Percentiles rank a stretch among this genome's conserved stretches.
Conservation (phyloP, 169 alveolate genomes). For the Cryptosporidium sp. region DNA sequence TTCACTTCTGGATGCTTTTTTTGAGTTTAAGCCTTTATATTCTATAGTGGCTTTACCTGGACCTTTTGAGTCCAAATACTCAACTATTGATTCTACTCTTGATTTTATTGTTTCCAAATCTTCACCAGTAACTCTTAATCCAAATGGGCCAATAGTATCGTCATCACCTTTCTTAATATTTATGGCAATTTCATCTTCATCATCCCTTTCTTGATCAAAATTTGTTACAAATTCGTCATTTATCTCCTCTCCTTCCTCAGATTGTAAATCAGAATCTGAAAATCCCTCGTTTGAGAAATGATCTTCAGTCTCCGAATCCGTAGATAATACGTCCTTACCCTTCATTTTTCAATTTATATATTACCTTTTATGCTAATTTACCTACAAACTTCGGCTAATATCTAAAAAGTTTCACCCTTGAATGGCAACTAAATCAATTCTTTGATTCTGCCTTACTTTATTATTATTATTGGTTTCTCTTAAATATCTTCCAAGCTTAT, state of each 20-base stretch:
- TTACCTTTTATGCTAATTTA: not conserved
- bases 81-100: constrained; percentile 83
- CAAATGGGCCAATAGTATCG: constrained; percentile 78
- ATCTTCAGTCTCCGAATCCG: constrained; percentile 38
- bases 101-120: constrained; percentile 82
- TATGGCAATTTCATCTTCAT: constrained; percentile 77
- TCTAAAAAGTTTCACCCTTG: not conserved
- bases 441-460: not conserved
- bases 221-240: constrained; percentile 53
- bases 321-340: constrained; percentile 43
- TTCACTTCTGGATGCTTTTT: constrained; percentile 74
- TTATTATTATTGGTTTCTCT: not conserved
- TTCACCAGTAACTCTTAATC: constrained; percentile 85
- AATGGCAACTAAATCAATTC: not conserved
- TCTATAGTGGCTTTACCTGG: constrained; percentile 55
- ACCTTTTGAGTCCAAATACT: constrained; percentile 78
- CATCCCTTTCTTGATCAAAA: constrained; percentile 76
- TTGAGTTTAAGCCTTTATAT: constrained; percentile 48
- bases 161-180: constrained; percentile 76
- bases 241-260: constrained; percentile 75
- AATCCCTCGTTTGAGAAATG: constrained; percentile 12
- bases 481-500: not conserved
- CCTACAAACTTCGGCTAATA: not conserved
- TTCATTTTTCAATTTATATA: not conserved
- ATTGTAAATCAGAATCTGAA: constrained; percentile 35